Evolutionary conservation across 805 yeast species (phyloP).

Genomic region (Spathaspora sp.): DNA sequence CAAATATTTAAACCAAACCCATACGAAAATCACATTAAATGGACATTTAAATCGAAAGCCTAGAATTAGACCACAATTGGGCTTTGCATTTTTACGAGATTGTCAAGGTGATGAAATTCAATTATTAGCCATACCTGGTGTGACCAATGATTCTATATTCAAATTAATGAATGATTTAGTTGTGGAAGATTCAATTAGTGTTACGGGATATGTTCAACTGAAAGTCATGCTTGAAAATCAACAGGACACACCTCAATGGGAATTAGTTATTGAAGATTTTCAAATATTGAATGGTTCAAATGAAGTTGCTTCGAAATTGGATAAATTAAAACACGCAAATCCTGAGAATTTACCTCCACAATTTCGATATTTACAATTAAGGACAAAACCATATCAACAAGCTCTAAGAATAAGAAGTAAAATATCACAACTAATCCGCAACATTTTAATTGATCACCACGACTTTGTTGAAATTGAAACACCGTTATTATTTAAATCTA

Average conservation of each 20-base stretch:
- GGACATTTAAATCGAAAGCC: conserved; percentile 88
- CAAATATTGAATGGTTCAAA: conserved; percentile 62
- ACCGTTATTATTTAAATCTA: conserved; percentile 87
- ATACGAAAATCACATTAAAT: conserved; percentile 45
- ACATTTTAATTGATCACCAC: conserved; percentile 31
- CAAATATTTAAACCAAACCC: conserved; percentile 6
- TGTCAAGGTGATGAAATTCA: conserved; percentile 65
- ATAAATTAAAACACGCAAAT: conserved; percentile 46
- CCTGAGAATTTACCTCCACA: conserved; percentile 71
- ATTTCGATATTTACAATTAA: conserved; percentile 74
- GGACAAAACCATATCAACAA: conserved; percentile 55
- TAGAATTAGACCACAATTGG: conserved; percentile 60
- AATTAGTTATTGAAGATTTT: conserved; percentile 49
- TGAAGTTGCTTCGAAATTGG: conserved; percentile 65
- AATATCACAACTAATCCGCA: conserved; percentile 47
- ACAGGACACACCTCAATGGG: conserved; percentile 37
- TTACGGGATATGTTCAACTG: conserved; percentile 50
- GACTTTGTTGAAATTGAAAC: conserved; percentile 84
- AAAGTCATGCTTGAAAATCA: conserved; percentile 18
- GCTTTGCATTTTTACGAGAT: conserved; percentile 78
- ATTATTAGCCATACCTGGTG: conserved; percentile 38
- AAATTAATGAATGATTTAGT: conserved; percentile 47
- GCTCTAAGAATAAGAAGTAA: conserved; percentile 55
- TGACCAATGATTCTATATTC: conserved; percentile 31
- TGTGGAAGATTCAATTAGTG: conserved; percentile 68